Evolutionary conservation across 495 filamentous ascomycete species (phyloP).

Genomic region (Penicillium riverlandense): DNA sequence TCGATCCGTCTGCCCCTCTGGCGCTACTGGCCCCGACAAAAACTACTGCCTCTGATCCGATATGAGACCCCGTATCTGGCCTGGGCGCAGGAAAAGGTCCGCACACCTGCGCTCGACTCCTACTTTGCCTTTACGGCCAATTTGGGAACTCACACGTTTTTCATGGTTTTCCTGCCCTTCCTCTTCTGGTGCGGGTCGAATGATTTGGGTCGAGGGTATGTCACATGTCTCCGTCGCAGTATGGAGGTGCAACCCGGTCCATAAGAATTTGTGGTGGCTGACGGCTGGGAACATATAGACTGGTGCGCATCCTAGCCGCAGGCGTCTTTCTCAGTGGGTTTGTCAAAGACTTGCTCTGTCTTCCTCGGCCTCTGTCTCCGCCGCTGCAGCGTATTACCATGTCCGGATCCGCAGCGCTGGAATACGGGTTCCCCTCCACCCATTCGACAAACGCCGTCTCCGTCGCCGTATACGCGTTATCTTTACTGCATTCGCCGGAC

Average conservation of each 20-base stretch:
- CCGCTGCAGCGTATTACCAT: constrained; percentile 92
- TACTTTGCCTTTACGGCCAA: constrained; percentile 97
- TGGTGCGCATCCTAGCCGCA: constrained; percentile 78
- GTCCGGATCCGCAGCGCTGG: constrained; percentile 88
- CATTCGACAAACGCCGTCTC: constrained; percentile 97
- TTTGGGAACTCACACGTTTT: constrained; percentile 96
- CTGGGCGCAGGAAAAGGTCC: constrained; percentile 66
- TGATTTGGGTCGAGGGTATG: constrained; percentile 74
- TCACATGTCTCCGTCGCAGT: not conserved
- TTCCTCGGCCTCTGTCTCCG: constrained; percentile 90
- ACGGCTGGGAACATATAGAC: constrained; percentile 34
- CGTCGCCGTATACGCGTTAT: constrained; percentile 76
- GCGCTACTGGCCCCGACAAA: constrained; percentile 78
- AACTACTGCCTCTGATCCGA: constrained; percentile 76
- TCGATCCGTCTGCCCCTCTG: constrained; percentile 76
- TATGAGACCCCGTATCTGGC: constrained; percentile 96
- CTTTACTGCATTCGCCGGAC: constrained; percentile 52
- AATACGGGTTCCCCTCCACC: constrained; percentile 95
- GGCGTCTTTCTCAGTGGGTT: constrained; percentile 94
- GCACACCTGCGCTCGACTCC: constrained; percentile 77
- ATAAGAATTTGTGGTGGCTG: no score
- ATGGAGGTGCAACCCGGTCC: no score
- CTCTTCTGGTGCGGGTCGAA: constrained; percentile 93
- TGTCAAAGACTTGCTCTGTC: constrained; percentile 87
- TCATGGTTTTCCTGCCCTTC: constrained; percentile 88